Conservation (phyloP, 176 grass and related monocot genomes). For the Ensete ventricosum region DNA sequence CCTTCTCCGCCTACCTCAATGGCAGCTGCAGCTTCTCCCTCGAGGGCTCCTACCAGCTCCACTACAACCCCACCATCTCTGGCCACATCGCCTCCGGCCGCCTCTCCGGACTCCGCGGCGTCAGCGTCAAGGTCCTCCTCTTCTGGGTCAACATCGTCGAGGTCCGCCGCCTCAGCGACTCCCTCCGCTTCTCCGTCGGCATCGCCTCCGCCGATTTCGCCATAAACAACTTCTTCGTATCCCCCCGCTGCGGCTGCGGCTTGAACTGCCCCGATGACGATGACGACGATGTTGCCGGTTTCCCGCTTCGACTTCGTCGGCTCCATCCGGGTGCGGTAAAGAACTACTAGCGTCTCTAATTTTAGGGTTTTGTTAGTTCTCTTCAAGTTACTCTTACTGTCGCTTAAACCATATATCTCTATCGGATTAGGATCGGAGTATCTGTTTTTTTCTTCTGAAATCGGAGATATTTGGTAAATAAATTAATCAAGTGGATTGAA, state of each 20-base stretch:
- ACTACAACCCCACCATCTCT: constrained; percentile 54
- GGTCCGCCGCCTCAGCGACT: constrained; percentile 47
- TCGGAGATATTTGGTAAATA: too few species aligned
- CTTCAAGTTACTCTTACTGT: not conserved
- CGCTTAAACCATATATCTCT: too few species aligned
- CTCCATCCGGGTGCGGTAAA: not conserved
- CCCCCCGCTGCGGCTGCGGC: constrained; percentile 76
- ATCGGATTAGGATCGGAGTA: too few species aligned
- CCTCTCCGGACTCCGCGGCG: constrained; percentile 50
- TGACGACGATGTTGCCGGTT: not conserved
- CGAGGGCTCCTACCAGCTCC: constrained; percentile 64
- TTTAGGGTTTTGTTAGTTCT: not conserved
- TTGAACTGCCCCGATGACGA: constrained; percentile 46
- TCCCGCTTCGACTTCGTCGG: not conserved
- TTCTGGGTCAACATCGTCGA: constrained; percentile 91
- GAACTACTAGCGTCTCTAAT: not conserved
- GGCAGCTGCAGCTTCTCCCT: constrained; percentile 60
- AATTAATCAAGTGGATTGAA: too few species aligned
- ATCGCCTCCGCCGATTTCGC: constrained; percentile 79
- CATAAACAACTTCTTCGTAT: constrained; percentile 61
- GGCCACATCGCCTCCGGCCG: constrained; percentile 44
- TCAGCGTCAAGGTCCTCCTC: constrained; percentile 84
- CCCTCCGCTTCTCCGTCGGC: constrained; percentile 80
- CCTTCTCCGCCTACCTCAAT: constrained; percentile 54
- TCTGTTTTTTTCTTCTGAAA: too few species aligned